Percentiles rank a stretch among this genome's conserved stretches.
phyloP scores from a whole-genome alignment of 2,329 filamentous ascomycete species.

The Akanthomyces lecanii region DNA sequence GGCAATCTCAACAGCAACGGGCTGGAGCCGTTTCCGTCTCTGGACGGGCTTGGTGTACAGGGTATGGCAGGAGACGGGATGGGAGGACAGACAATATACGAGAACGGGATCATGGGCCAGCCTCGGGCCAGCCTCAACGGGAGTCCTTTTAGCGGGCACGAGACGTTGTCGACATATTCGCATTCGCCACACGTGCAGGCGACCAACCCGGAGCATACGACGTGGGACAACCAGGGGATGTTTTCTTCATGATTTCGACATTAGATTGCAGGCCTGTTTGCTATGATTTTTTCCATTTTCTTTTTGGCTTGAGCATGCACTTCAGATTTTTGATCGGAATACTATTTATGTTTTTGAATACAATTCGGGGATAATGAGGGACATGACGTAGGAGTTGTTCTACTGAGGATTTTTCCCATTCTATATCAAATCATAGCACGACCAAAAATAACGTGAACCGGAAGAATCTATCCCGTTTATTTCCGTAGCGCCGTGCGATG shows the following conservation, averaged over 20 bases:
- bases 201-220: slow-evolving; percentile 20
- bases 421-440: too few species aligned
- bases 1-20: slow-evolving; percentile 11
- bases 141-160: slow-evolving; percentile 36
- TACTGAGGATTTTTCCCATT: background rate
- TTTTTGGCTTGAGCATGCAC: background rate
- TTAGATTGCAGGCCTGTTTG: slow-evolving; percentile 7
- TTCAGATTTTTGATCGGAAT: background rate
- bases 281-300: background rate
- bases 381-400: background rate
- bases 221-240: slow-evolving; percentile 25
- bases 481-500: background rate
- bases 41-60: slow-evolving; percentile 33
- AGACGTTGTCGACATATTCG: slow-evolving; percentile 32
- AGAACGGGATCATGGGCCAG: slow-evolving; percentile 28
- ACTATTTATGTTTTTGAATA: background rate
- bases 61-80: slow-evolving; percentile 24
- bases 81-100: slow-evolving; percentile 28
- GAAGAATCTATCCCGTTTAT: background rate
- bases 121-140: slow-evolving; percentile 27
- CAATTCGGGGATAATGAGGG: background rate
- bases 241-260: slow-evolving; percentile 3
- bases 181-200: slow-evolving; percentile 31
- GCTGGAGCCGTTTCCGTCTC: slow-evolving; percentile 30
- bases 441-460: too few species aligned